These are phyloP conservation scores for Perkinsus olseni DNA, from an alignment of 169 alveolate species.

Conservation along the genomic window DNA sequence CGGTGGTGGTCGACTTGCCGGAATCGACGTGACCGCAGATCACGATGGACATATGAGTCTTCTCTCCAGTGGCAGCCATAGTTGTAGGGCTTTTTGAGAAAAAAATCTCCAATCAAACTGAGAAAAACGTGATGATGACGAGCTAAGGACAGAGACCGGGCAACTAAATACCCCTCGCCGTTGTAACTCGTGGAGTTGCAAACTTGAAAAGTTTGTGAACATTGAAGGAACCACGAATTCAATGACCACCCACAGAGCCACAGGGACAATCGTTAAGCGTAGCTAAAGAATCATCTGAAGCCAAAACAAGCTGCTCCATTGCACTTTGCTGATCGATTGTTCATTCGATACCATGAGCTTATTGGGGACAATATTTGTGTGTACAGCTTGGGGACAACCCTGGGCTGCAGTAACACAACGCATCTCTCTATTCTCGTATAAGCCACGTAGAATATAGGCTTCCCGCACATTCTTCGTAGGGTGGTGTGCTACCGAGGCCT, in stretches of 20 bases:
- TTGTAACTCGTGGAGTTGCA: too few relatives aligned
- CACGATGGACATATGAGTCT: slow-evolving; percentile 85
- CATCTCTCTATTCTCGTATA: neutral
- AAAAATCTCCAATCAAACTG: neutral
- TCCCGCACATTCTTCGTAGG: too few relatives aligned
- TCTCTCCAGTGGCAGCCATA: slow-evolving; percentile 39
- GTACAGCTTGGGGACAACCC: neutral
- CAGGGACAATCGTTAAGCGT: neutral
- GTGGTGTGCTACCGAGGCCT: too few relatives aligned
- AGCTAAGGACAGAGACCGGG: neutral
- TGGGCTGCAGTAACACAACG: neutral
- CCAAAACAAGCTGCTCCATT: neutral
- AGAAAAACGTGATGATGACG: neutral
- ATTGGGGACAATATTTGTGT: neutral
- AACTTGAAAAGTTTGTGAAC: too few relatives aligned
- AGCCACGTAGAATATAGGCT: too few relatives aligned
- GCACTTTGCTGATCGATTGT: neutral
- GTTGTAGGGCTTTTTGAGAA: neutral
- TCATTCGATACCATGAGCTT: neutral
- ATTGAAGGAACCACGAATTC: too few relatives aligned
- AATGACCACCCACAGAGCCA: neutral
- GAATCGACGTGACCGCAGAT: slow-evolving; percentile 96
- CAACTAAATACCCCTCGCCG: too few relatives aligned
- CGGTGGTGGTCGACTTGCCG: slow-evolving; percentile 95
- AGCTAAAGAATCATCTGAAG: neutral